Percentiles rank a stretch among this genome's conserved stretches.
Evolutionary conservation across 192 early-diverging fungal species (phyloP).

Genomic region (Coemansia sp.): DNA sequence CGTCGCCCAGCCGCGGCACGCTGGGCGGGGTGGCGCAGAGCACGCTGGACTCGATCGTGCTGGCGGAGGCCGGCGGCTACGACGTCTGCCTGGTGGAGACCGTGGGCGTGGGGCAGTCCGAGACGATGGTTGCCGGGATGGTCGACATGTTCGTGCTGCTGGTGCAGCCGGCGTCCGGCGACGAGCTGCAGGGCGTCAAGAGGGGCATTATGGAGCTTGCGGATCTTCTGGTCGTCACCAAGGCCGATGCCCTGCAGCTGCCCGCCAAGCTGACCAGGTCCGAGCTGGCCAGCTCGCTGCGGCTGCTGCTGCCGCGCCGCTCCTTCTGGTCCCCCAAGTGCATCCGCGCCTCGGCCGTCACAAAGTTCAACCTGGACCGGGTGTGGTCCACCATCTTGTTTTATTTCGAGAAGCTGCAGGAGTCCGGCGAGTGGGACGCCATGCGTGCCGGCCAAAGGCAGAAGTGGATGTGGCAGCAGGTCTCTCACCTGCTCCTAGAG

Average conservation of each 20-base stretch:
- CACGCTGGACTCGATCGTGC: conserved; percentile 75
- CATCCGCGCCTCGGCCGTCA: conserved; percentile 36
- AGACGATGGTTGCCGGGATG: conserved; percentile 85
- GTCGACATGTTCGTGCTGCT: conserved; percentile 82
- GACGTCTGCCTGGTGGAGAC: conserved; percentile 81
- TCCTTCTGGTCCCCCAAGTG: conserved; percentile 32
- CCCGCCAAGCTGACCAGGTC: conserved; percentile 64
- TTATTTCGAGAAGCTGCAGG: conserved; percentile 20
- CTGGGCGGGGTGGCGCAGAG: conserved; percentile 76
- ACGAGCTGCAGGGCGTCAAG: conserved; percentile 88
- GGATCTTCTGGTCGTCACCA: conserved; percentile 80
- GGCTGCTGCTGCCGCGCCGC: conserved; percentile 31
- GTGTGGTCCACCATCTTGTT: conserved; percentile 28
- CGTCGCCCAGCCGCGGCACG: conserved; percentile 72
- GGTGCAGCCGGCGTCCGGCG: conserved; percentile 77
- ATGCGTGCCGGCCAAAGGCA: conserved; percentile 31
- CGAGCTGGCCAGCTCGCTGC: conserved; percentile 49
- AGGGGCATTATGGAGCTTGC: conserved; percentile 84
- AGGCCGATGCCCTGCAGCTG: conserved; percentile 64
- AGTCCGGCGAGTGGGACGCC: conserved; percentile 32
- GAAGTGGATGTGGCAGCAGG: conserved; percentile 51
- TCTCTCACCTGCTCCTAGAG: conserved; percentile 23
- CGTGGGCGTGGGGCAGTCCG: conserved; percentile 83
- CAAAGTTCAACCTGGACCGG: conserved; percentile 35
- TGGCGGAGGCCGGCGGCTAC: conserved; percentile 78